Evolutionary conservation across 164 flowering plant species (phyloP), one percentile per base, ranked within the genome.

Genomic region (Magnolia sinica): DNA sequence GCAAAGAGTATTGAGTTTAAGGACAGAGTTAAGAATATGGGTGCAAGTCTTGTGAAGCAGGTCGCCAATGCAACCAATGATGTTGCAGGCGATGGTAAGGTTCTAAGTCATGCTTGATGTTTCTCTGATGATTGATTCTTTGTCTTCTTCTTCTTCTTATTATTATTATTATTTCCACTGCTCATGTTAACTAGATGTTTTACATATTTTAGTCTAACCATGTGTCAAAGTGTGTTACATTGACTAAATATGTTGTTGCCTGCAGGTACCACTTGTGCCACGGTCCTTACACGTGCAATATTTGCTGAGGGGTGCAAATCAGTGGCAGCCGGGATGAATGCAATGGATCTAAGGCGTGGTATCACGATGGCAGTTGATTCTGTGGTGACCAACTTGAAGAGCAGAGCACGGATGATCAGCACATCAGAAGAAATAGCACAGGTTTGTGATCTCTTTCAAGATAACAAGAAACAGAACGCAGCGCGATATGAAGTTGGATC

Each of bases 61-160:
- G 98, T 95, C 73, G 98, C 98, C 11, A 95, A 93, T 88, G 98
- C 98, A 16, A 95, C 98, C 61, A 95, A 95, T 79, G 98, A 95
- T 85, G 91, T 77, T 16, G 98, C 98, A 10, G 98, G 98, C 45
- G 98, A 95, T 85, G 98, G 98, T 93, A 77, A 83, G 91, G 19
- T 73, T 70, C 55, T 31, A 20, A 29, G 4, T 27, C 71, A 70
- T 68, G 8, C 22, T 45, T 14, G 10, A 27, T 7, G 50, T 24
- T n/a, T 52, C 29, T 37, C 45, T 37, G 45, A 37, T 37, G 45
- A 37, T 37, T 37, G 45, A 37, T 37, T 37, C 45, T 37, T 37
- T 7, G 6, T 37, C 45, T 37, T 37, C 45, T 37, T 37, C 45
- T 37, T 37, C 7, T 37, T 37, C 4, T 3, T 37, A 37, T 37